Evolutionary conservation across 2,329 filamentous ascomycete genomes (phyloP).

Genomic region (Trichoderma sp.): DNA sequence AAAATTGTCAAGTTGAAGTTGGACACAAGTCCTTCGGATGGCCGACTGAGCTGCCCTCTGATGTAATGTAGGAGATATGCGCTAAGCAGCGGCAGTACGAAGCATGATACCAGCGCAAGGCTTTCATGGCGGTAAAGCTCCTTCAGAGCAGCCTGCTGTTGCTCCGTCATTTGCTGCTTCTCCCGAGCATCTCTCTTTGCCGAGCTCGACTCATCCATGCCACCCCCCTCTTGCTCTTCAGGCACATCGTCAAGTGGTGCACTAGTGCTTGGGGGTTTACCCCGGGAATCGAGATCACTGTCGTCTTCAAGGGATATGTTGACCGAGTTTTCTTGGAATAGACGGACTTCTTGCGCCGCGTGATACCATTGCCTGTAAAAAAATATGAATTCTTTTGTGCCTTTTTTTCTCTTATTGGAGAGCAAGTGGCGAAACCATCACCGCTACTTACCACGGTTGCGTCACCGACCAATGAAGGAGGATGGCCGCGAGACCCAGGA

Average conservation of each 20-base stretch:
- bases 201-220: slow-evolving; percentile 25
- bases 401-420: background rate
- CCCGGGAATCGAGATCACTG: slow-evolving; percentile 40
- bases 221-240: slow-evolving; percentile 43
- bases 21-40: slow-evolving; percentile 83
- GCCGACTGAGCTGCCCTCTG: slow-evolving; percentile 75
- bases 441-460: slow-evolving; percentile 71
- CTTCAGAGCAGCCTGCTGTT: slow-evolving; percentile 47
- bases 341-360: slow-evolving; percentile 64
- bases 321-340: slow-evolving; percentile 49
- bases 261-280: slow-evolving; percentile 28
- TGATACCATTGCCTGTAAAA: slow-evolving; percentile 69
- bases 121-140: slow-evolving; percentile 77
- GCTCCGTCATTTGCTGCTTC: slow-evolving; percentile 25
- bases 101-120: slow-evolving; percentile 74
- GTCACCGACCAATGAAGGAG: slow-evolving; percentile 93
- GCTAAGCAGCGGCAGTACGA: slow-evolving; percentile 74
- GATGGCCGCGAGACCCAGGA: slow-evolving; percentile 76
- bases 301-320: slow-evolving; percentile 50
- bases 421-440: background rate
- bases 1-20: slow-evolving; percentile 94
- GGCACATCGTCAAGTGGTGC: slow-evolving; percentile 46
- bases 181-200: background rate
- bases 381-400: background rate
- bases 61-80: slow-evolving; percentile 83